Percentiles rank a stretch among this genome's conserved stretches.
These are phyloP conservation scores for Pythium graminicola DNA, from an alignment of 352 stramenopile genomes.

Conservation along the genomic window DNA sequence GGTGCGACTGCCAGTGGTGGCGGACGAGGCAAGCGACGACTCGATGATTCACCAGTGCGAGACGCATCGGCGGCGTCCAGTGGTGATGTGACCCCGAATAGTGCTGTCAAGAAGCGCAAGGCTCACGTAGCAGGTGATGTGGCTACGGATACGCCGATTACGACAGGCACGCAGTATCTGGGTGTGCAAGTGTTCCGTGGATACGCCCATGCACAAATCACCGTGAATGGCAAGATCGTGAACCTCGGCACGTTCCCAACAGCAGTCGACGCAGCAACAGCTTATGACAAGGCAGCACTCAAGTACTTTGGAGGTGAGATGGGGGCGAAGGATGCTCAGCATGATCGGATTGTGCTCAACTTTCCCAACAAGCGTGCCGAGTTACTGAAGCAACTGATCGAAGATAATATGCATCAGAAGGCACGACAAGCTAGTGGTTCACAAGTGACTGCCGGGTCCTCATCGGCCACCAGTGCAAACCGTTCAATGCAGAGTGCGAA, in stretches of 20 bases:
- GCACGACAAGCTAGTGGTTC: conserved; percentile 18
- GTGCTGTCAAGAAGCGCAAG: conserved; percentile 33
- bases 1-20: conserved; percentile 17
- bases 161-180: conserved; percentile 38
- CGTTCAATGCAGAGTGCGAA: conserved; percentile 61
- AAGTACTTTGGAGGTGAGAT: conserved; percentile 61
- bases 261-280: conserved; percentile 57
- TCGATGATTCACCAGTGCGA: conserved; percentile 28
- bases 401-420: conserved; percentile 56
- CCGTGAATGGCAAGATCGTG: conserved; percentile 68
- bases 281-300: conserved; percentile 76
- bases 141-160: conserved; percentile 9
- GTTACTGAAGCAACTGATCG: conserved; percentile 50
- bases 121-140: background rate
- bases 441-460: background rate
- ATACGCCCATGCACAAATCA: conserved; percentile 72
- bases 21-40: conserved; percentile 49
- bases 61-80: background rate
- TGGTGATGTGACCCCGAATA: background rate
- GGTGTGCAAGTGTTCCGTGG: conserved; percentile 65
- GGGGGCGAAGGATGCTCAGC: conserved; percentile 29
- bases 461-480: conserved; percentile 3
- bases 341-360: conserved; percentile 63
- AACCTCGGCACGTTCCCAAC: conserved; percentile 70
- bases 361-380: conserved; percentile 62